phyloP scores from a whole-genome alignment of 1,139 yeast species.

The Yamadazyma dendronema region DNA sequence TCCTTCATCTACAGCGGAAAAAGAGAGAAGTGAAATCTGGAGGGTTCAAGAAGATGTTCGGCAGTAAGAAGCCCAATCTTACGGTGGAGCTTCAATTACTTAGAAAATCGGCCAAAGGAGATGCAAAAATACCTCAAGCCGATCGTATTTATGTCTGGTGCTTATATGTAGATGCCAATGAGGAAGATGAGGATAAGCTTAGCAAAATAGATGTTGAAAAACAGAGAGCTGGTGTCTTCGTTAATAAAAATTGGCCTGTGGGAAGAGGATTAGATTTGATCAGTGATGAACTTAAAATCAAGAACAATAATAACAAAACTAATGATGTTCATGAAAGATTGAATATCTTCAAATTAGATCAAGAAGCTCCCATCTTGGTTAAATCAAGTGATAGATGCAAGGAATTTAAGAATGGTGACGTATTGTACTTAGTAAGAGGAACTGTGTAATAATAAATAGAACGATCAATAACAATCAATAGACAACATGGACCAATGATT shows the following conservation, averaged over 20 bases:
- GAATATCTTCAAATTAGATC: conserved; percentile 40
- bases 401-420: conserved; percentile 24
- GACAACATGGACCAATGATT: too few relatives aligned
- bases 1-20: conserved; percentile 35
- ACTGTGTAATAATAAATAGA: neutral
- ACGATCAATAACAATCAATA: too few relatives aligned
- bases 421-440: conserved; percentile 46
- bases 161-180: conserved; percentile 41
- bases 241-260: conserved; percentile 66
- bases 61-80: conserved; percentile 13
- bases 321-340: conserved; percentile 41
- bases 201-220: conserved; percentile 25
- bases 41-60: conserved; percentile 19
- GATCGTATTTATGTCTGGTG: conserved; percentile 69
- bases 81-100: conserved; percentile 29
- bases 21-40: conserved; percentile 12
- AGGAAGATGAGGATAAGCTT: conserved; percentile 25
- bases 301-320: conserved; percentile 56
- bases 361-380: conserved; percentile 23
- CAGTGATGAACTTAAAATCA: conserved; percentile 52
- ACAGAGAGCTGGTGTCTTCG: conserved; percentile 43
- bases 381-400: conserved; percentile 40
- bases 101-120: conserved; percentile 68
- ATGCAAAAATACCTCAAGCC: conserved; percentile 46
- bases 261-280: conserved; percentile 77